Base-by-base conservation (phyloP, 352 stramenopile genomes). In the Pythium vanterpoolii region DNA sequence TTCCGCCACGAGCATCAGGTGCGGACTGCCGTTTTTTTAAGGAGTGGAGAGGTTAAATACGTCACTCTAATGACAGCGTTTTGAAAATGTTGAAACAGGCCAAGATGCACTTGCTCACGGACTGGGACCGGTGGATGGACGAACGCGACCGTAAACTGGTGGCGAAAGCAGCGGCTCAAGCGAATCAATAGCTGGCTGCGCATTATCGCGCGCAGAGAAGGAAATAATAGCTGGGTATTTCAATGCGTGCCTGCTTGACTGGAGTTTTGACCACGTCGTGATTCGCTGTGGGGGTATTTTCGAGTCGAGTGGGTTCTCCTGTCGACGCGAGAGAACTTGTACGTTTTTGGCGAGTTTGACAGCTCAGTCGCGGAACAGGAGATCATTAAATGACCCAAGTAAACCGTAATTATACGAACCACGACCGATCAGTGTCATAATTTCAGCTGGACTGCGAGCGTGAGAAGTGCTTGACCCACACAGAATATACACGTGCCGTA, bases 81-180 rank as follows among this genome's bases (percentile, higher is more conserved):
- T 28, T 27, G 1, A 27, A 7, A 5, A n/a, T 49, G 27, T 30
- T 26, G 24, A 10, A 27, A 39, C 51, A 92, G 82, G 86, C 74
- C 76, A 92, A 92, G 59, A 68, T 92, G 50, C 70, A 89, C 53
- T 66, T 89, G 64, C 46, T 92, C 59, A 89, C 82, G 54, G 74
- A 90, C 66, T 92, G 79, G 79, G 82, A 92, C 69, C 77, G 78
- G 53, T 79, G 86, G 76, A 92, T 92, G 79, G 79, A 92, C 58
- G 78, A 88, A 16, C 78, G 82, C 14, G 79, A 92, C 74, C 77
- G 82, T 26, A 86, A 81, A 72, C 51, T 90, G 27, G 16, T 10
- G 9, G 56, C 45, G 19, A 54, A 56, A 30, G 56, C 45, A 27
- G 66, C 56, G 24, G 57, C 56, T 18, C 34, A 49, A 49, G 69